Percentiles rank a stretch among this genome's conserved stretches.
Evolutionary conservation across 805 yeast species (phyloP).

Genomic region (Kodamaea fukazawae): DNA sequence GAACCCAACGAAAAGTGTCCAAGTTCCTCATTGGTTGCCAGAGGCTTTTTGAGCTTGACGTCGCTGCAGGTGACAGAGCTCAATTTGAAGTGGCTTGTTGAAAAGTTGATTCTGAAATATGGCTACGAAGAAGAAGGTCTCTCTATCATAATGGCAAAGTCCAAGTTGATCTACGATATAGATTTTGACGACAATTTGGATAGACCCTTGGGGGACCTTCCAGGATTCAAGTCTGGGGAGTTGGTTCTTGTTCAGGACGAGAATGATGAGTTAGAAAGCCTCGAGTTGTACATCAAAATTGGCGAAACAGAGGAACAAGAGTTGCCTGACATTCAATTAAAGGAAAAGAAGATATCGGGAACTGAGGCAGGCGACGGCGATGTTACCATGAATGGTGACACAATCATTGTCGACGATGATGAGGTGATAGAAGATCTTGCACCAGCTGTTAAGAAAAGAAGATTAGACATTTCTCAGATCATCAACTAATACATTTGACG

Average conservation of each 20-base stretch:
- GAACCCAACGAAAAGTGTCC: constrained; percentile 71
- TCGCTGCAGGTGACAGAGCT: constrained; percentile 20
- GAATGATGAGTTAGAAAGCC: constrained; percentile 58
- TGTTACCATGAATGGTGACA: constrained; percentile 3
- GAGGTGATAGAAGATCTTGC: constrained; percentile 11
- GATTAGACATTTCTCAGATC: constrained; percentile 4
- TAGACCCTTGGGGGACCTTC: constrained; percentile 42
- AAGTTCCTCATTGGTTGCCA: constrained; percentile 53
- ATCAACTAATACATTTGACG: too few relatives aligned
- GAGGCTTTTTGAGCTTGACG: constrained; percentile 47
- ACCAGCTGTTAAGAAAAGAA: constrained; percentile 14
- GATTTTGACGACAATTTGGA: constrained; percentile 81
- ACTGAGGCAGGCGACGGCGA: constrained; percentile 5
- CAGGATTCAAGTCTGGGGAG: constrained; percentile 61
- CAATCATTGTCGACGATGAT: constrained; percentile 11
- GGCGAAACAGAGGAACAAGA: constrained; percentile 7
- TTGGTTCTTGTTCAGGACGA: constrained; percentile 77
- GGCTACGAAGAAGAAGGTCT: constrained; percentile 50
- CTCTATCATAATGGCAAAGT: constrained; percentile 56
- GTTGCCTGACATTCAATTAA: constrained; percentile 19
- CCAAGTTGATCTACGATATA: constrained; percentile 70
- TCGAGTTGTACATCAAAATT: constrained; percentile 55
- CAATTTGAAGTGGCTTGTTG: constrained; percentile 52
- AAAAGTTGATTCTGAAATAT: constrained; percentile 46
- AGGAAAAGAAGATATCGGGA: constrained; percentile 9